Evolutionary conservation across 768 basidiomycete species (phyloP).

Genomic region (Heimioporus sp.): DNA sequence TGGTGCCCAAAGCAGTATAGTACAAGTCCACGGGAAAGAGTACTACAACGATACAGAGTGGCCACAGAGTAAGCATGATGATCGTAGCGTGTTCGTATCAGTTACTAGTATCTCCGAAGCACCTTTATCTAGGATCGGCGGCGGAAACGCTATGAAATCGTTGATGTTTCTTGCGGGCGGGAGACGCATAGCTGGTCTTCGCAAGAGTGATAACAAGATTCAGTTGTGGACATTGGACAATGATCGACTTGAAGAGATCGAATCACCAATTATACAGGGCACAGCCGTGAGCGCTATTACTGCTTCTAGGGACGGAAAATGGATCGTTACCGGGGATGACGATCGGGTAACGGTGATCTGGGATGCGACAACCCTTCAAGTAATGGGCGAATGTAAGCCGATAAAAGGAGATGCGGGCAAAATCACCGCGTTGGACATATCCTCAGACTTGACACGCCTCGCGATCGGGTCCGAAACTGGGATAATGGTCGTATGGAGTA

Average conservation of each 20-base stretch:
- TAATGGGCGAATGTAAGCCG: background rate
- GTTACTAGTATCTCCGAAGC: no score
- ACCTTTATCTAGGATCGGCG: no score
- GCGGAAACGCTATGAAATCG: background rate
- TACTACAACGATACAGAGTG: no score
- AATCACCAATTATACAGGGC: background rate
- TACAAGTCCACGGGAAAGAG: no score
- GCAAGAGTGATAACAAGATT: background rate
- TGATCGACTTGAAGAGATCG: background rate
- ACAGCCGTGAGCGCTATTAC: background rate
- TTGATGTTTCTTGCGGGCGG: conserved; percentile 3
- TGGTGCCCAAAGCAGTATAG: no score
- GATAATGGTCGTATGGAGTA: conserved; percentile 2
- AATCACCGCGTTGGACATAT: conserved; percentile 11
- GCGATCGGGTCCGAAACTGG: conserved; percentile 5
- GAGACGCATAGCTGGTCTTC: background rate
- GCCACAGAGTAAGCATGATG: no score
- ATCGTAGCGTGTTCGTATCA: no score
- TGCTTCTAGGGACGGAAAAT: conserved; percentile 8
- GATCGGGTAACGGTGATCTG: conserved; percentile 9
- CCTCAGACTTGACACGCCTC: conserved; percentile 1
- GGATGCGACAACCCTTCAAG: background rate
- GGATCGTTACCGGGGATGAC: conserved; percentile 6
- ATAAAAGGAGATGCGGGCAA: background rate
- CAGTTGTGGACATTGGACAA: background rate